These are phyloP conservation scores for Aspergillus leporis DNA, from an alignment of 495 filamentous ascomycete species.

Conservation along the genomic window DNA sequence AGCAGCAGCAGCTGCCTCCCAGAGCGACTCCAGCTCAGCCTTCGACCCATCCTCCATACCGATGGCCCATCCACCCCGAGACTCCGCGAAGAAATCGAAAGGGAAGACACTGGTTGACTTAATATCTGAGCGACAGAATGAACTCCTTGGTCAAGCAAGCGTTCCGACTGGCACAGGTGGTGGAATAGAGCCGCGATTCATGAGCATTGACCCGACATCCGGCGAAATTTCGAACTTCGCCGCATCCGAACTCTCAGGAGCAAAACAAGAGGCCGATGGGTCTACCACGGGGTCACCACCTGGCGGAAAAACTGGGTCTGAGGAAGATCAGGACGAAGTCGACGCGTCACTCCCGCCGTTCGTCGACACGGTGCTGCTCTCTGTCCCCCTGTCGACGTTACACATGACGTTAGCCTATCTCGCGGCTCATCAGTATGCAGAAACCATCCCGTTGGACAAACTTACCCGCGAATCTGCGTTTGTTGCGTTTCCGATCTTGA, in stretches of 20 bases:
- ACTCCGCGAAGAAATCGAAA: slow-evolving; percentile 27
- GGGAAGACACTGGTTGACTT: slow-evolving; percentile 53
- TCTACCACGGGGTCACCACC: background rate
- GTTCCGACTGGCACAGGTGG: slow-evolving; percentile 8
- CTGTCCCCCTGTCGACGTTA: slow-evolving; percentile 71
- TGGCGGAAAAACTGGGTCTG: slow-evolving; percentile 1
- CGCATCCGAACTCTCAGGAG: slow-evolving; percentile 3
- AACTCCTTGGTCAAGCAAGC: slow-evolving; percentile 25
- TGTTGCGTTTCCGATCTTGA: slow-evolving; percentile 43
- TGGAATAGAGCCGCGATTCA: slow-evolving; percentile 31
- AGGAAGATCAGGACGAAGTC: slow-evolving; percentile 18
- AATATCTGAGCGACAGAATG: slow-evolving; percentile 48
- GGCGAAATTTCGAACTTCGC: slow-evolving; percentile 37
- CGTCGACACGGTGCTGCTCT: slow-evolving; percentile 52
- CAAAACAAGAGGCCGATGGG: background rate
- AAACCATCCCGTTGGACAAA: slow-evolving; percentile 59
- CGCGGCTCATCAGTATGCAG: slow-evolving; percentile 87
- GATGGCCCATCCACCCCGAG: slow-evolving; percentile 36
- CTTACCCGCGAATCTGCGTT: slow-evolving; percentile 49
- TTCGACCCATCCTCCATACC: slow-evolving; percentile 33
- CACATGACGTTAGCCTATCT: slow-evolving; percentile 88
- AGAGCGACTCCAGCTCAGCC: slow-evolving; percentile 21
- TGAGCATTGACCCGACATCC: slow-evolving; percentile 38
- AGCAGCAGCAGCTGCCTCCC: slow-evolving; percentile 29
- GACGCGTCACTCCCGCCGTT: slow-evolving; percentile 39